Conservation (phyloP, 257 asterid species). For the Nicotiana undulata region DNA sequence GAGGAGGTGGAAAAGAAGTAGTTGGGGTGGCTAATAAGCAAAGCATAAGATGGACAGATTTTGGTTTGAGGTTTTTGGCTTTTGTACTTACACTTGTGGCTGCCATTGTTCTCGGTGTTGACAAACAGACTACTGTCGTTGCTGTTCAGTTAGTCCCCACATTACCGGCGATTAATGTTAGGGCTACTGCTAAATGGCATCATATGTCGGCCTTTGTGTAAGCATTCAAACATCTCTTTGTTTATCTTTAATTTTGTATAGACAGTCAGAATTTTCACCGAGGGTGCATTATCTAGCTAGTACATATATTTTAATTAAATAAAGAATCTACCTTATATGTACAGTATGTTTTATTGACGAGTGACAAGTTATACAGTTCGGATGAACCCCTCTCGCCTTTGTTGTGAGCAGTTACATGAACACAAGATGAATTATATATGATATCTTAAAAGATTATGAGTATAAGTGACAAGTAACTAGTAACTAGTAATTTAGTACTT, state of each 20-base stretch:
- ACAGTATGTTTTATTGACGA: too few relatives aligned
- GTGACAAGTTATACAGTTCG: too few relatives aligned
- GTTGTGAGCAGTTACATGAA: not conserved
- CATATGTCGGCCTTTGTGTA: conserved; percentile 46
- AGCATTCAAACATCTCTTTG: conserved; percentile 3
- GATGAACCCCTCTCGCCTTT: too few relatives aligned
- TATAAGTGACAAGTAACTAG: not conserved
- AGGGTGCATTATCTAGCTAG: too few relatives aligned
- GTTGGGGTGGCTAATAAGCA: conserved; percentile 34
- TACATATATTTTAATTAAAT: too few relatives aligned
- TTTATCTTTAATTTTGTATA: not conserved
- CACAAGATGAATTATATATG: not conserved
- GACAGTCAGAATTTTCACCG: too few relatives aligned
- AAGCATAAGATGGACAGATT: conserved; percentile 28
- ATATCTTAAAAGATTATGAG: not conserved
- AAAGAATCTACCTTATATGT: too few relatives aligned
- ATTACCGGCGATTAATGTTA: conserved; percentile 31
- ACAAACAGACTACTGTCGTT: conserved; percentile 25
- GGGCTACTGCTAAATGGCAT: conserved; percentile 43
- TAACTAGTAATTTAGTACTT: too few relatives aligned
- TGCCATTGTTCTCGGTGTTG: conserved; percentile 31
- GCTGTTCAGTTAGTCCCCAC: conserved; percentile 16
- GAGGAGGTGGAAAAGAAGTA: conserved; percentile 20
- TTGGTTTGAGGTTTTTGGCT: conserved; percentile 42
- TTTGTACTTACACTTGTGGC: conserved; percentile 32